These are phyloP conservation scores for Solanum microdontum DNA, from an alignment of 257 asterid species.

Conservation along the genomic window DNA sequence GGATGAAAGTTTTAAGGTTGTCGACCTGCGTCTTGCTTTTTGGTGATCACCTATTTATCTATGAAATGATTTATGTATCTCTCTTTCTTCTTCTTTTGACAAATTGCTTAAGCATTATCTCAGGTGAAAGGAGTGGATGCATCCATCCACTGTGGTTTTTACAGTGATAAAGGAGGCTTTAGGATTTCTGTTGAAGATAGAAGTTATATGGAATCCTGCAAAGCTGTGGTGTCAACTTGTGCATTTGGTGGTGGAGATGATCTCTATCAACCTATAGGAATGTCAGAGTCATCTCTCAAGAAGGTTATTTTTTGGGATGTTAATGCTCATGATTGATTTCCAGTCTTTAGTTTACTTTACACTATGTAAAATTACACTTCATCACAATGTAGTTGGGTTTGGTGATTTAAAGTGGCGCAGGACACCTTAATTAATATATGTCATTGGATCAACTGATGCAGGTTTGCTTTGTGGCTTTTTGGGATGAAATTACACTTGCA, in stretches of 20 bases:
- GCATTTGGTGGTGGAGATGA: conserved; percentile 99
- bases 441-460: conserved; percentile 16
- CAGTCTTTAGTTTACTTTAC: background rate
- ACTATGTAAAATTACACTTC: background rate
- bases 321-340: background rate
- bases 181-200: conserved; percentile 74
- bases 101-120: conserved; percentile 1
- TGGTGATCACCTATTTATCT: background rate
- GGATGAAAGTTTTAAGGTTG: conserved; percentile 68
- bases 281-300: conserved; percentile 26
- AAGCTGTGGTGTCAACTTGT: conserved; percentile 92
- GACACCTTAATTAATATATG: background rate
- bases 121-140: conserved; percentile 47
- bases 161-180: conserved; percentile 79
- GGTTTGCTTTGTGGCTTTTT: conserved; percentile 97
- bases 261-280: conserved; percentile 92
- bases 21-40: background rate
- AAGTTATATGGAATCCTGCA: conserved; percentile 58
- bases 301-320: conserved; percentile 12
- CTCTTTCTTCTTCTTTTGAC: background rate
- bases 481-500: conserved; percentile 88
- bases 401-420: background rate
- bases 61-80: background rate
- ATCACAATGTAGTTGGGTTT: background rate
- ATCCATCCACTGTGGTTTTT: conserved; percentile 62